Percentiles rank a stretch among this genome's conserved stretches.
Conservation (phyloP, 257 asterid genomes). For the Solanum stenotomum region DNA sequence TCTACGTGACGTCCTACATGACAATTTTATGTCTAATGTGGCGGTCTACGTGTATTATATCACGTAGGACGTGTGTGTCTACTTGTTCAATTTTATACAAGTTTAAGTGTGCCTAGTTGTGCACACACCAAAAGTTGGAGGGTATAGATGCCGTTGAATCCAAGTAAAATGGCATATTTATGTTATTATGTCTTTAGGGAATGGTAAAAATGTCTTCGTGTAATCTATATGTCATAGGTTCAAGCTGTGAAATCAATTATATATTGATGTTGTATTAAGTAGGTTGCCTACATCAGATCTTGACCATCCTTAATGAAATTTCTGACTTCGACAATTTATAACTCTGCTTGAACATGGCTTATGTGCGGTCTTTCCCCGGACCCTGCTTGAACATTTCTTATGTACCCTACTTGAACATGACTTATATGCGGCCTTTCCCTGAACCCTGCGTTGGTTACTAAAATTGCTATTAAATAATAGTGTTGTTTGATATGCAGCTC, state of each 20-base stretch:
- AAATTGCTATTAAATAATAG: background rate
- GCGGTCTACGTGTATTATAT: no score
- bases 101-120: no score
- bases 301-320: no score
- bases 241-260: background rate
- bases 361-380: background rate
- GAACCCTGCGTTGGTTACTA: background rate
- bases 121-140: background rate
- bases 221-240: background rate
- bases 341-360: background rate
- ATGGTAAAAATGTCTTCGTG: background rate
- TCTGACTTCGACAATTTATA: no score
- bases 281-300: background rate
- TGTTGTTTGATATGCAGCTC: conserved; percentile 33
- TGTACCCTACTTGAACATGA: background rate
- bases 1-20: background rate
- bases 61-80: background rate
- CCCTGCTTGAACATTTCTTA: background rate
- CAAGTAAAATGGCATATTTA: no score
- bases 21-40: no score
- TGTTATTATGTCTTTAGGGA: background rate
- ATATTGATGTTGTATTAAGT: background rate
- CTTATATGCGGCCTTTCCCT: background rate
- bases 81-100: background rate
- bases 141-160: background rate